Base-by-base conservation (phyloP, 2,329 filamentous ascomycete genomes). In the Ceratocystiopsis brevicomis region DNA sequence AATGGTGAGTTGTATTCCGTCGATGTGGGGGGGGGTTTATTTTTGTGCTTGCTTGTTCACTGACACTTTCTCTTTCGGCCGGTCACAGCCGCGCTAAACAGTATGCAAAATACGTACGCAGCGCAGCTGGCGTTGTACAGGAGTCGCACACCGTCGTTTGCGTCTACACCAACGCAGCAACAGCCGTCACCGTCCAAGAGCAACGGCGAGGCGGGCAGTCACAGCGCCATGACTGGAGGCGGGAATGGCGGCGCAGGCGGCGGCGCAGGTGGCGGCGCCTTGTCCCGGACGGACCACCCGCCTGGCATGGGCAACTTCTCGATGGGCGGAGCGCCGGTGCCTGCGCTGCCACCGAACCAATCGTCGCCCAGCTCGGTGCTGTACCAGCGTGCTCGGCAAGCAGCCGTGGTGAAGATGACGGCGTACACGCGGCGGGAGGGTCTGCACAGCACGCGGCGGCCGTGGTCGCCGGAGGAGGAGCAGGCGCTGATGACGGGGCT, bases 391-490 rank as follows among this genome's bases (percentile, higher is more conserved):
- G 72, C 72, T 13, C 65, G 72, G 2, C 71, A 76, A 50, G 71
- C 71, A 3, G 71, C 71, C 0, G 63, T 73, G 0, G 69, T 69
- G 6, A 73, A 73, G 50, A 68, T 67, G 0, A 66, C 69, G 2
- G 65, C 67, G 3, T 69, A 73, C 43, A 66, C 69, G 2, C 58
- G 72, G 25, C 59, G 71, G 37, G 72, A 76, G 52, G 72, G 72
- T 2, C 57, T 70, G 2, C 69, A 73, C 49, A 75, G 71, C 1
- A 74, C 72, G 2, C 72, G 86, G 32, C 73, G 86, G 25, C 84
- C 86, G 0, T 94, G 86, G 86, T 84, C 80, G 1, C 77, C 81
- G 4, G 83, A 90, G 49, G 86, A 94, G 59, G 86, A 94, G 56
- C 85, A 86, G 57, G 85, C 86, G 0, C 67, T 94, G 16, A 88